Evolutionary conservation across 140 eudicot species (phyloP).

Genomic region (Bidens hawaiensis): DNA sequence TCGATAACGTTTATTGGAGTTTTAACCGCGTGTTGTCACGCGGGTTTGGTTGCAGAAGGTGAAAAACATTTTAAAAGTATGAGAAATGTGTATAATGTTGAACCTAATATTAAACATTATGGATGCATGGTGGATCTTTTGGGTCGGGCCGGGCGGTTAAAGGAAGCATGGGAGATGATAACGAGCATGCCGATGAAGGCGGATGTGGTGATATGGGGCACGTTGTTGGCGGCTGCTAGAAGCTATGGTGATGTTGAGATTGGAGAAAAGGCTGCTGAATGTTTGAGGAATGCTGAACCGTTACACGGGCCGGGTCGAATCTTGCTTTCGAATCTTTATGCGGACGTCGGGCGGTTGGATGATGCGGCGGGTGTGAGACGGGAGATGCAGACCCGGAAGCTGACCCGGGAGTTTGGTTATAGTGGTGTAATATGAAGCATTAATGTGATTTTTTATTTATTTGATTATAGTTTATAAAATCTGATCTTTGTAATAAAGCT

Average conservation of each 20-base stretch:
- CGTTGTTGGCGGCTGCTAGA: slow-evolving; percentile 21
- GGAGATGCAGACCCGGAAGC: slow-evolving; percentile 39
- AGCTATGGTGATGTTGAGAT: slow-evolving; percentile 22
- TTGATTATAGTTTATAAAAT: too few relatives aligned
- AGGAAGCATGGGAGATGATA: slow-evolving; percentile 24
- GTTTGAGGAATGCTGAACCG: slow-evolving; percentile 22
- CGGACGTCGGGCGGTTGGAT: slow-evolving; percentile 25
- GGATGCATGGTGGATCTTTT: slow-evolving; percentile 34
- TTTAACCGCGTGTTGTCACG: slow-evolving; percentile 26
- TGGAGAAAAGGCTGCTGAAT: slow-evolving; percentile 27
- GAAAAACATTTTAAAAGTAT: slow-evolving; percentile 21
- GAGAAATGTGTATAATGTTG: slow-evolving; percentile 18
- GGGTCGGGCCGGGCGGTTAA: slow-evolving; percentile 28
- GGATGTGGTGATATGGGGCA: slow-evolving; percentile 32
- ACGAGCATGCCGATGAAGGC: slow-evolving; percentile 31
- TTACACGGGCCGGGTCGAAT: slow-evolving; percentile 24
- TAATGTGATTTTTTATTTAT: too few relatives aligned
- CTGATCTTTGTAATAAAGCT: too few relatives aligned
- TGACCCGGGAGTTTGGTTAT: slow-evolving; percentile 62
- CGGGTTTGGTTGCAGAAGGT: slow-evolving; percentile 28
- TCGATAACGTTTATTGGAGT: slow-evolving; percentile 28
- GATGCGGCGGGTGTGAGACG: slow-evolving; percentile 26
- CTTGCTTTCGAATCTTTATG: slow-evolving; percentile 24
- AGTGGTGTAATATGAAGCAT: slow-evolving; percentile 38
- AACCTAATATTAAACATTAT: slow-evolving; percentile 28